Evolutionary conservation across 441 rosid species (phyloP).

Genomic region (Populus trichocarpa): DNA sequence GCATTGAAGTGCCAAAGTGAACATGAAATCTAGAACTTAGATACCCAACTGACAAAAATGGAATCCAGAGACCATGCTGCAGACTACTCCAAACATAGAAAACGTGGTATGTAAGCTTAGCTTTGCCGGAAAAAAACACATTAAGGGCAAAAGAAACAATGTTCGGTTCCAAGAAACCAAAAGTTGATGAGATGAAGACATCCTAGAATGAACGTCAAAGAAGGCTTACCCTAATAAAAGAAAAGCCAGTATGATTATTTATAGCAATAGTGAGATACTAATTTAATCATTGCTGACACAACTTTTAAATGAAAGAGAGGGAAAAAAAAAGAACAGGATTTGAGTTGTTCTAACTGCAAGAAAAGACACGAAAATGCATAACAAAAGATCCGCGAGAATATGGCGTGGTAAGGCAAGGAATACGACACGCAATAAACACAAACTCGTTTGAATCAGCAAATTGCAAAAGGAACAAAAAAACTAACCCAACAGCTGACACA

Average conservation of each 20-base stretch:
- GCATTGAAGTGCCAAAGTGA: too few species aligned
- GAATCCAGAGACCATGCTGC: not conserved
- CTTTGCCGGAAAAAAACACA: too few species aligned
- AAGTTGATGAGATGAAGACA: not conserved
- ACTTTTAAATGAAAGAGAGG: not conserved
- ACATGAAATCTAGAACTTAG: too few species aligned
- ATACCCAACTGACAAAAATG: too few species aligned
- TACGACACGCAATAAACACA: not conserved
- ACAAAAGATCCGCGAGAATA: not conserved
- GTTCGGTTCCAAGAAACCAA: too few species aligned
- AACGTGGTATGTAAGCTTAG: too few species aligned
- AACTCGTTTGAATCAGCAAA: not conserved
- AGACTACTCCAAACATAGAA: not conserved
- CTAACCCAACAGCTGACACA: not conserved
- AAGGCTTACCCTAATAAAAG: too few species aligned
- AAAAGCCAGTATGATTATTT: too few species aligned
- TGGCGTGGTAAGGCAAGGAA: not conserved
- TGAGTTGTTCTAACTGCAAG: not conserved
- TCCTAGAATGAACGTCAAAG: not conserved
- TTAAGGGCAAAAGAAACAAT: not conserved
- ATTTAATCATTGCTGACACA: not conserved
- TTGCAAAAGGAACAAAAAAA: too few species aligned
- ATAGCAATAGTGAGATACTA: not conserved
- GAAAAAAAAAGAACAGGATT: not conserved
- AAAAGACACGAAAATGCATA: not conserved